Evolutionary conservation across 179 eudicot genomes (phyloP).

Genomic region (Drosera spatulata): DNA sequence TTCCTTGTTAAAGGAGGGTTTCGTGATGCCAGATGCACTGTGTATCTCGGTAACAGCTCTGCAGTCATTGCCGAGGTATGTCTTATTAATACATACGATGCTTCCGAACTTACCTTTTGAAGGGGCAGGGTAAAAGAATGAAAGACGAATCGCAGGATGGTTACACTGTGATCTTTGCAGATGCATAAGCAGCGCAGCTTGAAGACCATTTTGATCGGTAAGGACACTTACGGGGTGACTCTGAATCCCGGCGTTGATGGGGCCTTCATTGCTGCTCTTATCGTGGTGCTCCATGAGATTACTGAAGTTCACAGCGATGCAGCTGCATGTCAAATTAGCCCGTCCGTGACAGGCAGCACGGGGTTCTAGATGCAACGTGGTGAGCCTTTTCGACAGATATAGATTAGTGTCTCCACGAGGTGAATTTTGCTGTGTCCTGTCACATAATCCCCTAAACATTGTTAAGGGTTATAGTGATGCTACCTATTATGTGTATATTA

Average conservation of each 20-base stretch:
- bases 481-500: too few species aligned
- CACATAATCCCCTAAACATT: too few species aligned
- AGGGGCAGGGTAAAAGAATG: background rate
- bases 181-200: slow-evolving; percentile 19
- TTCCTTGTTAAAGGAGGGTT: slow-evolving; percentile 43
- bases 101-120: background rate
- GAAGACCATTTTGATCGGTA: slow-evolving; percentile 29
- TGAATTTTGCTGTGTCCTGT: too few species aligned
- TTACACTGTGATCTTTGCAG: slow-evolving; percentile 4
- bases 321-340: too few species aligned
- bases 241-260: slow-evolving; percentile 49
- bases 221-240: slow-evolving; percentile 42
- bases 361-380: too few species aligned
- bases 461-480: too few species aligned
- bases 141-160: background rate
- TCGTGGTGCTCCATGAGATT: slow-evolving; percentile 10
- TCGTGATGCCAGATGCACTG: slow-evolving; percentile 28
- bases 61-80: slow-evolving; percentile 25
- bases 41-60: slow-evolving; percentile 25
- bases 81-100: background rate
- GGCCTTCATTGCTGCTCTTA: slow-evolving; percentile 46
- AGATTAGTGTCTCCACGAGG: too few species aligned
- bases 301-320: background rate
- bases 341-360: too few species aligned
- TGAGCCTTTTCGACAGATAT: too few species aligned